Conservation (phyloP, 2,329 filamentous ascomycete species). For the Cladosporium colombiae region DNA sequence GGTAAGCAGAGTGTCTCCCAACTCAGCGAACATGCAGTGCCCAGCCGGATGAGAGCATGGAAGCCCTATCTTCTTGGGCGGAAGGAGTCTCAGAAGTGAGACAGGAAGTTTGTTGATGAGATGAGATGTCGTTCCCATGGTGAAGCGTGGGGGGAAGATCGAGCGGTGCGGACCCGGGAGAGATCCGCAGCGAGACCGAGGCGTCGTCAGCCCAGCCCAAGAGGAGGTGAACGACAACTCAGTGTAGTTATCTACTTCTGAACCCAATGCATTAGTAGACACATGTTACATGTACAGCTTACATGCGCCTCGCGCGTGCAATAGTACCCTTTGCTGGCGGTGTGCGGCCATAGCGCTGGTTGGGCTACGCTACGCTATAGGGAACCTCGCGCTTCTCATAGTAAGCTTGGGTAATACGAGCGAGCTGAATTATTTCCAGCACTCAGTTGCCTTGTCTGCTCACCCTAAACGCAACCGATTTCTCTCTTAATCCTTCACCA, state of each 20-base stretch:
- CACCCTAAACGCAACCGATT: not conserved
- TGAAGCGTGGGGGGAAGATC: not conserved
- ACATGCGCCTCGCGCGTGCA: not conserved
- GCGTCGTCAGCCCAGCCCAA: slow-evolving; percentile 6
- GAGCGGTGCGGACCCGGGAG: not conserved
- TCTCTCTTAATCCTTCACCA: slow-evolving; percentile 19
- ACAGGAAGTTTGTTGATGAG: not conserved
- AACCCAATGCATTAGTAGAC: not conserved
- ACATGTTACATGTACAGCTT: not conserved
- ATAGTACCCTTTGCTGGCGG: not conserved
- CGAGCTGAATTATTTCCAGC: not conserved
- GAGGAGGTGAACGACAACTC: not conserved
- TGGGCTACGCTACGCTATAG: not conserved
- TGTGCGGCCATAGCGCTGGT: not conserved
- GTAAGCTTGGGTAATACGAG: slow-evolving; percentile 6
- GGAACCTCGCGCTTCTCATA: not conserved
- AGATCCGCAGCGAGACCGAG: not conserved
- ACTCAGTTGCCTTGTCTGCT: not conserved
- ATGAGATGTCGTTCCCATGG: slow-evolving; percentile 8
- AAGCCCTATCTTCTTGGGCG: not conserved
- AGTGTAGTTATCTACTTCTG: not conserved
- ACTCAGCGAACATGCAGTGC: not conserved
- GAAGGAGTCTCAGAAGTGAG: slow-evolving; percentile 2
- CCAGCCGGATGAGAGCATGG: not conserved
- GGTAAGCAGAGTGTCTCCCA: not conserved